Conservation (phyloP, 164 flowering plant genomes). For the Liriodendron chinense region DNA sequence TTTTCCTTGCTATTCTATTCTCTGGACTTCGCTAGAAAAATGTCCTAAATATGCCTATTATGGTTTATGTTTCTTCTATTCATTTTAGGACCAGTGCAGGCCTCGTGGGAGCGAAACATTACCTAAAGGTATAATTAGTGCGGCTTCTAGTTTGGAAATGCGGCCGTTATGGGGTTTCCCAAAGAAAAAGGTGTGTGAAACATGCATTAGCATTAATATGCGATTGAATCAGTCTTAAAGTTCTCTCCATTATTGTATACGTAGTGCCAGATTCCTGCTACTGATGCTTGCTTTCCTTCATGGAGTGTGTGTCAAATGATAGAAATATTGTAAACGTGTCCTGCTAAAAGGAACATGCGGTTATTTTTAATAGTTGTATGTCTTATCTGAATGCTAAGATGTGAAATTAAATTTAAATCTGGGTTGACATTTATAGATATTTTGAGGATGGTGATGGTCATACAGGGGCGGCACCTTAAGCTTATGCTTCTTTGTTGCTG, state of each 20-base stretch:
- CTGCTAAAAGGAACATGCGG: not conserved
- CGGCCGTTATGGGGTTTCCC: constrained; percentile 69
- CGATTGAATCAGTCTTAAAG: not conserved
- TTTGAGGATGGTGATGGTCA: no score
- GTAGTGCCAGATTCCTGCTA: not conserved
- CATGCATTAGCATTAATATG: not conserved
- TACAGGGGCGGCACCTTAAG: no score
- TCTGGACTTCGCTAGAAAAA: not conserved
- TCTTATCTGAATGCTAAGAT: no score
- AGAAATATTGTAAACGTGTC: not conserved
- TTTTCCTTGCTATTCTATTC: not conserved
- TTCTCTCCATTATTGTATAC: not conserved
- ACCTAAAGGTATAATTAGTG: constrained; percentile 72
- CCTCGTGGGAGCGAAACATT: constrained; percentile 69
- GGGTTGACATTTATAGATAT: no score
- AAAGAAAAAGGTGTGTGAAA: constrained; percentile 31
- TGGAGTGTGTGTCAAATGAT: not conserved
- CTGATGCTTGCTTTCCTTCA: not conserved
- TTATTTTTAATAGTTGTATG: no score
- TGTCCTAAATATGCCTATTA: not conserved
- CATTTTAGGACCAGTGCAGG: constrained; percentile 51
- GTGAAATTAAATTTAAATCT: no score
- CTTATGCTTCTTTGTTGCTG: no score
- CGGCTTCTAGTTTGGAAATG: constrained; percentile 73
- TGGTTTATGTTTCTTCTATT: not conserved